Conservation (phyloP, 164 flowering plant genomes). For the Chloranthus sessilifolius region DNA sequence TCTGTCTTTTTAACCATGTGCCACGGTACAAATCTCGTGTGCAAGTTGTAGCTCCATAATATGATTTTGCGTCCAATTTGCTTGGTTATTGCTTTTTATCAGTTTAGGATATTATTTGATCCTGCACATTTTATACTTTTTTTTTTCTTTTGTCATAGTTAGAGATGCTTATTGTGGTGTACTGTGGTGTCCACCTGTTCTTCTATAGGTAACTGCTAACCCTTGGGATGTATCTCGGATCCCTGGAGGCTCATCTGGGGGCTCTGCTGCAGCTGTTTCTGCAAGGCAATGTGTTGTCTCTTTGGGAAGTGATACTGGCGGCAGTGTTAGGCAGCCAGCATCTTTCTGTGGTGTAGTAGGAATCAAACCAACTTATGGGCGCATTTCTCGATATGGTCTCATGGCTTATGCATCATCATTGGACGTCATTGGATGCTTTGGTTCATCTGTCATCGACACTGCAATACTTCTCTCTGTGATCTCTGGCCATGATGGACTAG, state of each 20-base stretch:
- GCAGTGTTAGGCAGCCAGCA: constrained; percentile 98
- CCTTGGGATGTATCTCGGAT: constrained; percentile 93
- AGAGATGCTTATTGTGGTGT: too few species aligned
- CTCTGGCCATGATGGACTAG: constrained; percentile 80
- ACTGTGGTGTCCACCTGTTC: constrained; percentile 7
- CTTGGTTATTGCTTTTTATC: too few species aligned
- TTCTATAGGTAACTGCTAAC: constrained; percentile 80
- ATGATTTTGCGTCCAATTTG: too few species aligned
- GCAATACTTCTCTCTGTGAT: constrained; percentile 80
- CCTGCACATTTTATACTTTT: too few species aligned
- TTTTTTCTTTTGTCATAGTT: too few species aligned
- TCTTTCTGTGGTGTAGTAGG: constrained; percentile 99
- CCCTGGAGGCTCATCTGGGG: constrained; percentile 98
- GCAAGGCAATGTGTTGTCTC: constrained; percentile 93
- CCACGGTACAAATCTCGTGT: too few species aligned
- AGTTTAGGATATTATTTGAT: too few species aligned
- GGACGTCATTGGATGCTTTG: constrained; percentile 94
- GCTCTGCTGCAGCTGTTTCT: constrained; percentile 97
- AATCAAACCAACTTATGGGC: constrained; percentile 94
- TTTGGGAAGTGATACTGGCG: constrained; percentile 96
- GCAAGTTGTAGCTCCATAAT: too few species aligned
- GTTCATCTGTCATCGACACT: constrained; percentile 82
- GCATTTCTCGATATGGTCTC: constrained; percentile 94
- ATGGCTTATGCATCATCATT: constrained; percentile 98
- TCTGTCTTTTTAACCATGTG: too few species aligned